Evolutionary conservation across 179 eudicot genomes (phyloP), one percentile per base, ranked within the genome.

Genomic region (Amaranthus tricolor): DNA sequence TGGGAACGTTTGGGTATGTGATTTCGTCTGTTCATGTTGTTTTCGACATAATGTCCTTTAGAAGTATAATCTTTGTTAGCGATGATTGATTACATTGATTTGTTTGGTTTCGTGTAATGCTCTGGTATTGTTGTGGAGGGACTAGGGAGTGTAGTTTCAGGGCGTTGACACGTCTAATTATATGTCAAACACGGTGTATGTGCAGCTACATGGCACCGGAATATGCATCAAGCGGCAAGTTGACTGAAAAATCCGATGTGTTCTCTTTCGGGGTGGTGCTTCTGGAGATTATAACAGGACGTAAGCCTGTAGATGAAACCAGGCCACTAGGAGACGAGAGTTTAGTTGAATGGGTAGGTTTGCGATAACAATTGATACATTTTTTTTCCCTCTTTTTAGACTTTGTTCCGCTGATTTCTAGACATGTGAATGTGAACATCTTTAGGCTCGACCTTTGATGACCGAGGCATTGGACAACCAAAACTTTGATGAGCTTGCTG

Each of bases 1-100:
- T 94, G 96, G 98, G 98, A 82, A 94, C 98, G 50, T 94, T 94
- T 71, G 98, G 98, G 98, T 94, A 82, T 70, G 85, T 74, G 66
- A 65, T 13, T 66, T 13, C 16, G 20, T 49, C 64, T 61, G n/a
- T 67, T 60, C 19, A 14, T 65, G 50, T 21, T 53, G 24, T 48
- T 48, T 63, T 57, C 19, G 47, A 53, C 66, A 13, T 48, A 14
- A 14, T 53, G 21, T 54, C 71, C 16, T n/a, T 48, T 50, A 3
- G 71, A 7, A 47, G 21, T 31, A 31, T 31, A 31, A 31, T 31
- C 40, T 31, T 31, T 31, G 40, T 31, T 31, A 31, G 40, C 40
- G 40, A 31, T 31, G 40, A 31, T 31, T 31, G 1, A 31, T 31
- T 31, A 31, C 40, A 3, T 31, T 31, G 40, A 31, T 31, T 31